Evolutionary conservation across 129 eudicot species (phyloP).

Genomic region (Flaveria robusta): DNA sequence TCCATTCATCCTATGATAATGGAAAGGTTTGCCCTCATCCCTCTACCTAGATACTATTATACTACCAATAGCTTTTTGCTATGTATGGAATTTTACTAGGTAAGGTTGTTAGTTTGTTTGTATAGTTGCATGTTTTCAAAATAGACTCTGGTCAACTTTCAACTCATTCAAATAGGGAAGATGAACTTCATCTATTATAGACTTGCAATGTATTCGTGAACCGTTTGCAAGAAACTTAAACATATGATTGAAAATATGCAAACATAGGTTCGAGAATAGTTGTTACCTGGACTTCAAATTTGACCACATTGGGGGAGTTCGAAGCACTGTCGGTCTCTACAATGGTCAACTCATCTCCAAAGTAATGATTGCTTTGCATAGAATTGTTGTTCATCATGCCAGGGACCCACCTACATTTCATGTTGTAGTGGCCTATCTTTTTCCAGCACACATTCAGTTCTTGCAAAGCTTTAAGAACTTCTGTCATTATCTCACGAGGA

Average conservation of each 20-base stretch:
- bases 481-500: slow-evolving; percentile 96
- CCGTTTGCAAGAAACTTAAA: neutral
- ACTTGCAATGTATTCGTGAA: too few species aligned
- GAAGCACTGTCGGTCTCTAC: slow-evolving; percentile 52
- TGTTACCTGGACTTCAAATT: slow-evolving; percentile 94
- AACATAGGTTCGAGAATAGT: neutral
- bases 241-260: neutral
- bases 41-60: too few species aligned
- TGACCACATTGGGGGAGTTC: slow-evolving; percentile 63
- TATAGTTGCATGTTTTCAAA: neutral
- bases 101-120: neutral
- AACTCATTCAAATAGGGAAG: neutral
- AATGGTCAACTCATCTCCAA: slow-evolving; percentile 77
- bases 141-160: neutral
- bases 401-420: slow-evolving; percentile 84
- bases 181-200: neutral
- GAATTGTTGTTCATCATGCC: slow-evolving; percentile 17
- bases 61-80: too few species aligned
- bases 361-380: slow-evolving; percentile 63
- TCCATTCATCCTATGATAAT: too few species aligned
- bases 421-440: slow-evolving; percentile 93
- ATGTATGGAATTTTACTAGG: too few species aligned
- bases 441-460: slow-evolving; percentile 94
- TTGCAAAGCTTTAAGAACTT: slow-evolving; percentile 93
- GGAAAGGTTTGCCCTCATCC: too few species aligned